These are phyloP conservation scores for Russula sp. DNA, from an alignment of 768 basidiomycete genomes.

Conservation along the genomic window DNA sequence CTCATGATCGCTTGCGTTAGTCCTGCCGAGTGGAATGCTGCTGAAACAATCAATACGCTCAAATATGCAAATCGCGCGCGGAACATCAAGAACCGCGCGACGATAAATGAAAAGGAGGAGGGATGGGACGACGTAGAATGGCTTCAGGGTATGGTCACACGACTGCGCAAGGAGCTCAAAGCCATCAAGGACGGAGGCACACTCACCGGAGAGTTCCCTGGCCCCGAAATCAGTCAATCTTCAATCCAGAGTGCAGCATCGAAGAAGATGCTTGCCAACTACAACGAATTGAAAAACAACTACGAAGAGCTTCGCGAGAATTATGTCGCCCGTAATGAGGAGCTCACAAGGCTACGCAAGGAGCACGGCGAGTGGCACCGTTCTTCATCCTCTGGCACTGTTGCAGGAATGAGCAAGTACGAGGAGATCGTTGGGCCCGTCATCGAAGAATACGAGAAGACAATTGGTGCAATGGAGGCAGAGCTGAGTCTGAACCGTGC, in stretches of 20 bases:
- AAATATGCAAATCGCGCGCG: constrained; percentile 97
- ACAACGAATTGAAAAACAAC: constrained; percentile 79
- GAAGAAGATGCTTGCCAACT: constrained; percentile 72
- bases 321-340: constrained; percentile 85
- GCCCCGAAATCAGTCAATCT: constrained; percentile 6
- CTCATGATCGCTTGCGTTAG: constrained; percentile 99
- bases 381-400: constrained; percentile 48
- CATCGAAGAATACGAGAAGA: constrained; percentile 98
- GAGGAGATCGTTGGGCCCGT: constrained; percentile 96
- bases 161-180: constrained; percentile 85
- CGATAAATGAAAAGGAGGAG: constrained; percentile 90
- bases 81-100: constrained; percentile 94
- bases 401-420: constrained; percentile 62
- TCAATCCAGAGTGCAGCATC: constrained; percentile 40
- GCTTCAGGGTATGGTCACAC: constrained; percentile 80
- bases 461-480: constrained; percentile 89
- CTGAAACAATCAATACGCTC: constrained; percentile 89
- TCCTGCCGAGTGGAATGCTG: constrained; percentile 91
- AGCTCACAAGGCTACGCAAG: constrained; percentile 71
- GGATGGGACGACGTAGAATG: constrained; percentile 99
- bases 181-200: constrained; percentile 62
- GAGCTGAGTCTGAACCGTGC: constrained; percentile 84
- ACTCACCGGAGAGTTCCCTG: constrained; percentile 23
- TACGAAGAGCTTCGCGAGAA: constrained; percentile 80
- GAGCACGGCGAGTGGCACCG: constrained; percentile 75